These are phyloP conservation scores for Calophaca sinica DNA, from an alignment of 306 rosid species.

Conservation along the genomic window DNA sequence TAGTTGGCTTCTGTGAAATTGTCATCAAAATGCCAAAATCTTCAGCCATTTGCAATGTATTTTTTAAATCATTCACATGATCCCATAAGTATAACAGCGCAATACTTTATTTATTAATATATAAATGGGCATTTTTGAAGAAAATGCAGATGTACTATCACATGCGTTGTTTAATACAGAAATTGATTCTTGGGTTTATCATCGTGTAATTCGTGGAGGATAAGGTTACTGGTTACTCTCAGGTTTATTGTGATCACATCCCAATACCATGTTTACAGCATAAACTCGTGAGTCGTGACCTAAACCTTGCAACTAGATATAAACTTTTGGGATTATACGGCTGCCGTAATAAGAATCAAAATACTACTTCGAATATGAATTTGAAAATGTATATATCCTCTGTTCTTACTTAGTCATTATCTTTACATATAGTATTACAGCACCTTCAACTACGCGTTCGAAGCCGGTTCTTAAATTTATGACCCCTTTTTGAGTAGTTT, in stretches of 20 bases:
- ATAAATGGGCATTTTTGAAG: conserved; percentile 35
- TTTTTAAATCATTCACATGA: conserved; percentile 55
- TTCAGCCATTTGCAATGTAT: conserved; percentile 43
- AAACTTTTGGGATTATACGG: no score
- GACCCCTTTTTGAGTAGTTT: no score
- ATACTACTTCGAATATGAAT: no score
- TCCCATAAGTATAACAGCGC: conserved; percentile 57
- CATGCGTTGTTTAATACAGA: conserved; percentile 50
- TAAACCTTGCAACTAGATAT: background rate
- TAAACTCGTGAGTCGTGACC: background rate
- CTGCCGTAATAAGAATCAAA: no score
- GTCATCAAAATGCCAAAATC: conserved; percentile 60
- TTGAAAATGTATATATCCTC: no score
- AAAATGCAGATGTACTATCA: conserved; percentile 52
- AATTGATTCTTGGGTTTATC: conserved; percentile 34
- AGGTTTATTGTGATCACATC: background rate
- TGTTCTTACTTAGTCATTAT: no score
- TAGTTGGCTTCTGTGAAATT: conserved; percentile 61
- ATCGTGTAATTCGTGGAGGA: conserved; percentile 12
- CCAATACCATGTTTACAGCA: background rate
- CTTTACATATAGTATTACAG: no score
- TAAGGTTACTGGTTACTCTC: background rate
- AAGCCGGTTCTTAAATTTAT: no score
- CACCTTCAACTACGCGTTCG: no score
- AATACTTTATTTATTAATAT: conserved; percentile 29